A percentile compares a stretch with the other conserved stretches of the same genome.
Conservation (phyloP, 2,329 filamentous ascomycete species). For the Monosporascus sp. region DNA sequence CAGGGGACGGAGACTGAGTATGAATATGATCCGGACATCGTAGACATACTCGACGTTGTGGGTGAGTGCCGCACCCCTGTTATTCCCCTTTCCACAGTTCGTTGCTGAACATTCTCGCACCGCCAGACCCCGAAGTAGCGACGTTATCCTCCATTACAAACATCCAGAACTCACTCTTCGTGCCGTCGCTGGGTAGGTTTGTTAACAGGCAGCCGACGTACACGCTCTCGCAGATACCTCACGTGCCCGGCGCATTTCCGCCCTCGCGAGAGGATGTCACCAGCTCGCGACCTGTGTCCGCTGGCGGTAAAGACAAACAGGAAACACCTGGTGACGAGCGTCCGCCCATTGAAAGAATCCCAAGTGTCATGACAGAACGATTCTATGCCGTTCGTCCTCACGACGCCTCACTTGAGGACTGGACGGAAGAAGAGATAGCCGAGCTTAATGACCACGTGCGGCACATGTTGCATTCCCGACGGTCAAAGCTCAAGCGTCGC, state of each 20-base stretch:
- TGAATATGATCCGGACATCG: neutral
- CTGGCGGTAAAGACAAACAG: slow-evolving; percentile 11
- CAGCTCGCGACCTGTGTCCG: neutral
- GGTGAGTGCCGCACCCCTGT: neutral
- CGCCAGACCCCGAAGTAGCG: slow-evolving; percentile 71
- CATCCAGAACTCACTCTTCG: slow-evolving; percentile 82
- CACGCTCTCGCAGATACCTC: slow-evolving; percentile 51
- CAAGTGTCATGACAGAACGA: slow-evolving; percentile 59
- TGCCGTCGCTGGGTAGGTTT: slow-evolving; percentile 71
- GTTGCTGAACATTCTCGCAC: neutral
- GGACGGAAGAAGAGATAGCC: slow-evolving; percentile 67
- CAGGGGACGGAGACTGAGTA: neutral
- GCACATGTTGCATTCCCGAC: slow-evolving; percentile 78
- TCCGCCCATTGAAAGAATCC: slow-evolving; percentile 29
- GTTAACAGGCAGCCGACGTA: slow-evolving; percentile 78
- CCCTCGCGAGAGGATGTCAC: neutral
- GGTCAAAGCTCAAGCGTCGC: slow-evolving; percentile 71
- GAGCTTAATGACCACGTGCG: slow-evolving; percentile 81
- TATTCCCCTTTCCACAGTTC: neutral
- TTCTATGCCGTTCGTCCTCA: slow-evolving; percentile 78
- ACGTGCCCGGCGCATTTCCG: slow-evolving; percentile 5
- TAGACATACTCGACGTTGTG: neutral
- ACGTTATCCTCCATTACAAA: slow-evolving; percentile 82
- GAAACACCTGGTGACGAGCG: slow-evolving; percentile 11
- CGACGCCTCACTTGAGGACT: slow-evolving; percentile 65